phyloP scores from a whole-genome alignment of 345 rosid genomes.

The Eucalyptus pumila region DNA sequence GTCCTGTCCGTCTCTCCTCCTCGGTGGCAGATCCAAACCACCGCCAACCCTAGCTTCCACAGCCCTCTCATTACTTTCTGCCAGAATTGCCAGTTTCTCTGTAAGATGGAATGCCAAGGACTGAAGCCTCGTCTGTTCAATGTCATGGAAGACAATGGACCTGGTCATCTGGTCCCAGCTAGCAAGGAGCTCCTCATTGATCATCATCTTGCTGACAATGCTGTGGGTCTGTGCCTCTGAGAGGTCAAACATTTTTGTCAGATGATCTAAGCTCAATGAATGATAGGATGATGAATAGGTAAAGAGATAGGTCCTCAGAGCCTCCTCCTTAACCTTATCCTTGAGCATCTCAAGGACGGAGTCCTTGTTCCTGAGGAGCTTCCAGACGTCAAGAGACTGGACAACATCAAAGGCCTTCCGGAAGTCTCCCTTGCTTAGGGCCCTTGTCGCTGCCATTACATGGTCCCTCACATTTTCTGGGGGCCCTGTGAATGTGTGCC shows the following conservation, averaged over 20 bases:
- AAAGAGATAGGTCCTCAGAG: conserved; percentile 66
- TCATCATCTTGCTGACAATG: conserved; percentile 82
- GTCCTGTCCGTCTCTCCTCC: conserved; percentile 66
- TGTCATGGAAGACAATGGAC: conserved; percentile 65
- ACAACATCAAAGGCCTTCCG: conserved; percentile 47
- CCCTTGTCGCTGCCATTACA: conserved; percentile 80
- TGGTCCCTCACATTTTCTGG: conserved; percentile 90
- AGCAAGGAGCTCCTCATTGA: conserved; percentile 63
- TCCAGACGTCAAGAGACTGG: conserved; percentile 76
- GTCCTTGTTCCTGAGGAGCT: conserved; percentile 46
- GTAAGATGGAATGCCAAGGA: conserved; percentile 69
- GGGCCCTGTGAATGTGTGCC: conserved; percentile 78
- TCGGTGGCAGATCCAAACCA: conserved; percentile 44
- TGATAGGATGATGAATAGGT: conserved; percentile 49
- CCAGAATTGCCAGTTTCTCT: conserved; percentile 55
- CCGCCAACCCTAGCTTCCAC: conserved; percentile 61
- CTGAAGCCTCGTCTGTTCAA: conserved; percentile 59
- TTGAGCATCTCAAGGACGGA: conserved; percentile 56
- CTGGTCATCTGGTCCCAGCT: conserved; percentile 84
- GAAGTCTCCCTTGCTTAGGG: conserved; percentile 69
- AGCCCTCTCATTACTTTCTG: conserved; percentile 79
- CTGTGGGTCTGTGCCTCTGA: conserved; percentile 45
- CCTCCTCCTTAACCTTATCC: conserved; percentile 80
- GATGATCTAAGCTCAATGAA: conserved; percentile 55
- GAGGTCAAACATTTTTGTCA: conserved; percentile 70